Evolutionary conservation across 345 rosid genomes (phyloP), one percentile per base, ranked within the genome.

Genomic region (Brassica napus): DNA sequence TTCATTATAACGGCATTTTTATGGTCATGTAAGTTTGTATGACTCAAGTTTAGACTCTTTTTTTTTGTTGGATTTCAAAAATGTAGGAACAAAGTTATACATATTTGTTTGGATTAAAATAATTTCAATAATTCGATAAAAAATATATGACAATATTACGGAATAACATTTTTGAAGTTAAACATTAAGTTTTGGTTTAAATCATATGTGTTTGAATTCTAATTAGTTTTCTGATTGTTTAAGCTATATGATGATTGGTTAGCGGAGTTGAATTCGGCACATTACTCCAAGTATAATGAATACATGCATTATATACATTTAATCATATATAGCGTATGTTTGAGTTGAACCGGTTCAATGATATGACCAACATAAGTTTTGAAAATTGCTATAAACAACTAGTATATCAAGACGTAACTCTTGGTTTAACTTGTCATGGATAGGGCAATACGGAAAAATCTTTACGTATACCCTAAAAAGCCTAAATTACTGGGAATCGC

Each of bases 401-500:
- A 24, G 5, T 14, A 14, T 37, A 59, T 8, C 35, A 2, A 72
- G 66, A 23, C 57, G 54, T 72, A 24, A 18, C 5, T 54, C 61
- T 60, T 49, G 44, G 65, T 21, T 64, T 52, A 49, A 55, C 24
- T 71, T 54, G 60, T 26, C 66, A 54, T 69, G 73, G 61, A 69
- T 28, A 69, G 30, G 68, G 72, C 39, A 31, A 59, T 54, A 30
- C 8, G 39, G n/a, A 64, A 79, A 49, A 12, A 23, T 73, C 74
- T 49, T 74, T 44, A 62, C 75, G 79, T 79, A 35, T 0, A 2
- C 61, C 35, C 2, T 12, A 68, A 73, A 79, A 79, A 79, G 79
- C 82, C 82, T 68, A 3, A 68, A 73, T 73, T 79, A 68, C 4
- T 16, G 82, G 78, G 70, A 58, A 68, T 49, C 70, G 37, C 47